Base-by-base conservation (phyloP, 2,329 filamentous ascomycete species). In the Venturia effusa region DNA sequence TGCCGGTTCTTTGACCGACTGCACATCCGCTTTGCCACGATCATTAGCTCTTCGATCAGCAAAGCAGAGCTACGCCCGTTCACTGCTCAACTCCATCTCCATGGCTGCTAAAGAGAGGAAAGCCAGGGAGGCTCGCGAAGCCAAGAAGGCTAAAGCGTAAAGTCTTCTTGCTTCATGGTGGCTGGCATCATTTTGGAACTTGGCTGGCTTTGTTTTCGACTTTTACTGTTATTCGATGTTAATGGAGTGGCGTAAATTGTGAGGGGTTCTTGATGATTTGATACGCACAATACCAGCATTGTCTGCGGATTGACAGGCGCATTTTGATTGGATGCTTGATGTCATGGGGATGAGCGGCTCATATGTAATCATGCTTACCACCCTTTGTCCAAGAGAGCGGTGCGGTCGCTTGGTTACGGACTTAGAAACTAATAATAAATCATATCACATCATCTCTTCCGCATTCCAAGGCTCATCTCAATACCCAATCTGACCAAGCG, bases 21-120 rank as follows among this genome's bases (percentile, higher is more conserved):
- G 69, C 59, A 71, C 70, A 0, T 57, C 65, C 40, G 62, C 65
- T 17, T 61, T 71, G 40, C 69, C 69, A 61, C 45, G 61, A 1
- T 70, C 68, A 3, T 68, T 67, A 48, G 39, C 54, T 19, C 69
- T 68, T 66, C 68, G 69, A 59, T 68, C 71, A 61, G 55, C 68
- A 27, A 67, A 61, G 59, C 59, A 60, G 59, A 60, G 59, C 43
- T 60, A 60, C 27, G 59, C 59, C n/a, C 59, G 59, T 19, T 60
- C 59, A 4, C 10, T 60, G 22, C 5, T 60, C n/a, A 60, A 60
- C 27, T 60, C 59, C n/a, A 40, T 60, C 15, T 39, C 59, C 5
- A 27, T 37, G 55, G 55, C 45, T 27, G 22, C 22, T 15, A 51
- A 51, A 11, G 45, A 51, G 45, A 10, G 45, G 45, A 51, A 27